phyloP scores from a whole-genome alignment of 805 yeast species.

The Zygosaccharomyces rouxii region DNA sequence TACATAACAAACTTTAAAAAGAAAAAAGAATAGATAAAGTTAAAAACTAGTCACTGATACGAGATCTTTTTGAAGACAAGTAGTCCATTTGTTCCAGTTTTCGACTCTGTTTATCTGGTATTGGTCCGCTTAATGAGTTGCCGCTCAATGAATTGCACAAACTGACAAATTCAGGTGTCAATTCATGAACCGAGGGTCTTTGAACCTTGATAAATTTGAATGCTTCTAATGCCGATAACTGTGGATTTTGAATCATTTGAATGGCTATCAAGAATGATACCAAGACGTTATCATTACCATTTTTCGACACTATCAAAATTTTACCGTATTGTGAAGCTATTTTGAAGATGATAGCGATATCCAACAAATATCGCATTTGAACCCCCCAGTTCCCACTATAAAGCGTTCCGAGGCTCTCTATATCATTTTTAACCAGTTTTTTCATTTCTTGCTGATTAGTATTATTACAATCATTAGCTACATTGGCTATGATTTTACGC shows the following conservation, averaged over 20 bases:
- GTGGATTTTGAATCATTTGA: constrained; percentile 25
- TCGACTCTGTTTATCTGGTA: background rate
- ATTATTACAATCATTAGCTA: background rate
- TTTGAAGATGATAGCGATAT: constrained; percentile 28
- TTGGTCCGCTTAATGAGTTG: background rate
- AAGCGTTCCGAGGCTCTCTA: constrained; percentile 3
- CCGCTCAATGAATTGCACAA: background rate
- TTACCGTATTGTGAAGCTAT: constrained; percentile 16
- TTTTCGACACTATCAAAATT: constrained; percentile 25
- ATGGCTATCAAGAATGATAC: constrained; percentile 26
- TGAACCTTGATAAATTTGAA: constrained; percentile 28
- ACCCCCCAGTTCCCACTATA: constrained; percentile 18
- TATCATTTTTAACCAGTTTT: constrained; percentile 3
- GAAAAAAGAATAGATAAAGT: background rate
- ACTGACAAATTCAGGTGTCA: constrained; percentile 23
- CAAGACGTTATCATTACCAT: constrained; percentile 29
- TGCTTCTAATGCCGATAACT: constrained; percentile 24
- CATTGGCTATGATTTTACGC: background rate
- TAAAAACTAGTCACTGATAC: background rate
- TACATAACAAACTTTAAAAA: constrained; percentile 1
- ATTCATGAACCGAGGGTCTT: constrained; percentile 22
- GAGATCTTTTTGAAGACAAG: background rate
- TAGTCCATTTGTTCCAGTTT: background rate
- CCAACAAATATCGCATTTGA: constrained; percentile 24
- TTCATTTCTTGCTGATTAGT: background rate